A percentile compares a stretch with the other conserved stretches of the same genome.
Conservation (phyloP, 2,329 filamentous ascomycete genomes). For the Arthrobotrys conoides region DNA sequence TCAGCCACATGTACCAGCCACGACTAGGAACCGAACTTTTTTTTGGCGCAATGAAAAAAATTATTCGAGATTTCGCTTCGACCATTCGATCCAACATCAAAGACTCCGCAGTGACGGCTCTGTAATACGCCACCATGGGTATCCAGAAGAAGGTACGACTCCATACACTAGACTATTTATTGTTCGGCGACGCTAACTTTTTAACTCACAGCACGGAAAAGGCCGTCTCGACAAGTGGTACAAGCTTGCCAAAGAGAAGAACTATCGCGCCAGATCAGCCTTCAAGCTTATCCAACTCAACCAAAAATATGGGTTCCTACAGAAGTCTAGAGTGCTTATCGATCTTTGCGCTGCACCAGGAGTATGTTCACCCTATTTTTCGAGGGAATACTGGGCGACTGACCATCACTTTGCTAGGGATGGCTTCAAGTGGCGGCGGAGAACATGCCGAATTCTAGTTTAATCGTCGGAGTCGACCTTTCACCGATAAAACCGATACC, state of each 20-base stretch:
- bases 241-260: constrained; percentile 97
- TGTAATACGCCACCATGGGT: constrained; percentile 76
- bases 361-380: constrained; percentile 68
- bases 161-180: constrained; percentile 17
- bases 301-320: constrained; percentile 98
- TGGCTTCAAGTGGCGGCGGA: constrained; percentile 98
- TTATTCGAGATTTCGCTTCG: constrained; percentile 39
- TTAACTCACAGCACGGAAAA: constrained; percentile 80
- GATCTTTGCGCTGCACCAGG: constrained; percentile 98
- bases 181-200: constrained; percentile 57
- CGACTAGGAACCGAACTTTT: constrained; percentile 71
- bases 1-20: constrained; percentile 66
- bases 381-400: constrained; percentile 19
- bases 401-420: constrained; percentile 71
- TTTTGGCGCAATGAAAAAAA: constrained; percentile 55
- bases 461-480: constrained; percentile 95
- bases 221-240: constrained; percentile 99
- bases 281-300: constrained; percentile 99
- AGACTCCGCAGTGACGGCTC: constrained; percentile 25
- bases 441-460: constrained; percentile 88
- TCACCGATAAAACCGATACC: constrained; percentile 96
- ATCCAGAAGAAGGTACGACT: constrained; percentile 87
- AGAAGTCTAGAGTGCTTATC: constrained; percentile 94
- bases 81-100: constrained; percentile 30
- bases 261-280: constrained; percentile 92